Base-by-base conservation (phyloP, 257 asterid genomes). In the Solanum etuberosum region DNA sequence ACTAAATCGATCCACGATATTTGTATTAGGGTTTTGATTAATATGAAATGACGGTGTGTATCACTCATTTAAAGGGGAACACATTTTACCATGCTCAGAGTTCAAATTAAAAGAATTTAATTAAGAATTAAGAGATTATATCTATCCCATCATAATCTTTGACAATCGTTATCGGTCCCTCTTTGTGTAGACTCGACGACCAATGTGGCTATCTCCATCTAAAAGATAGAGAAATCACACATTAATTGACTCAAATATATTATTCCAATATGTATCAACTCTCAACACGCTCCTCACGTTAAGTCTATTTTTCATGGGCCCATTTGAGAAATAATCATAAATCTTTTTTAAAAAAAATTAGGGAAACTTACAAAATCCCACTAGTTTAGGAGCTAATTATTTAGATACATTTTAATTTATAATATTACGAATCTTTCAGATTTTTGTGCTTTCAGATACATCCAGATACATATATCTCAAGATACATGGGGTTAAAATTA, bases 41-140 rank as follows among this genome's bases (percentile, higher is more conserved):
- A 31, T 31, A 0, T 20, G 0, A 15, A 70, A 70, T 16, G 20
- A 11, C 1, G 0, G 0, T 0, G 0, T 18, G 8, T 34, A 72
- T 72, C 8, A 0, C 25, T 20, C 14, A 18, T 72, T 34, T 21
- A 71, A 34, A 71, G 0, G 8, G 18, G 2, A 9, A 71, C 2
- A 72, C 2, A 32, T 68, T 27, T 7, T 68, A 6, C 15, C 6
- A 68, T 14, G 23, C 0, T 29, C 2, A 27, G 2, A 27, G 20
- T 12, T 67, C 7, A 67, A 67, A 67, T 1, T 6, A 5, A 0
- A 67, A 29, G 3, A 0, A 0, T 29, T 3, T 68, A 1, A 29
- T 29, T 68, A 7, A 29, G 1, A 14, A 68, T 68, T 1, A 0
- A 68, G 5, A 68, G 4, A 3, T 27, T 27, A 0, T 67, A 67